Percentiles rank a stretch among this genome's conserved stretches.
Conservation (phyloP, 768 basidiomycete genomes). For the Albatrellus ellisii region DNA sequence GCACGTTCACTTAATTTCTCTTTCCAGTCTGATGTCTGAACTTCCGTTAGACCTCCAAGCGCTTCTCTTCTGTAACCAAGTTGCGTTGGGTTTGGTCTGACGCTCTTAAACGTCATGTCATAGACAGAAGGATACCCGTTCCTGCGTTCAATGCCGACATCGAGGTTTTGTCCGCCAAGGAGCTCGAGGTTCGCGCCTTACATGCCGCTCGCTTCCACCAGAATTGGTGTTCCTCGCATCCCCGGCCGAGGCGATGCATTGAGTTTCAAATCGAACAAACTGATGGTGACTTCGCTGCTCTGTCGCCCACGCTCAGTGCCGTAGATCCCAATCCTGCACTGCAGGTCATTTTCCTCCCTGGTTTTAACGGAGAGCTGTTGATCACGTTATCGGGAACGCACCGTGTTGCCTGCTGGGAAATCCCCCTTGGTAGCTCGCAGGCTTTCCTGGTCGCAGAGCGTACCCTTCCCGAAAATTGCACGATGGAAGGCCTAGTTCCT, state of each 20-base stretch:
- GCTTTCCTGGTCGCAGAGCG: constrained; percentile 22
- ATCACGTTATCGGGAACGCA: constrained; percentile 16
- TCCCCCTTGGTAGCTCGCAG: constrained; percentile 21
- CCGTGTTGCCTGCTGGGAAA: constrained; percentile 23
- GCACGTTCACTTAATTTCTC: constrained; percentile 14
- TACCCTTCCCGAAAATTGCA: constrained; percentile 3
- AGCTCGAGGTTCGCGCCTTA: constrained; percentile 22
- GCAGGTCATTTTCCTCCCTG: constrained; percentile 20
- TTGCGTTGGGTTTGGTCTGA: constrained; percentile 26
- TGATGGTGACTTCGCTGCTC: constrained; percentile 5
- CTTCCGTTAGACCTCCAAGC: constrained; percentile 18
- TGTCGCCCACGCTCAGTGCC: constrained; percentile 4
- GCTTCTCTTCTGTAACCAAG: constrained; percentile 19
- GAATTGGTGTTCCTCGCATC: constrained; percentile 22
- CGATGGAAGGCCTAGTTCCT: constrained; percentile 18
- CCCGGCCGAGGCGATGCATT: constrained; percentile 13
- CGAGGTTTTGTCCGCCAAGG: constrained; percentile 18
- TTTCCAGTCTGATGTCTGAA: constrained; percentile 2
- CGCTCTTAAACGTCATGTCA: constrained; percentile 22
- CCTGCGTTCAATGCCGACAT: constrained; percentile 19
- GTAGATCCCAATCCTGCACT: constrained; percentile 11
- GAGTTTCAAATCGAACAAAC: constrained; percentile 15
- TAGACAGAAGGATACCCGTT: constrained; percentile 20
- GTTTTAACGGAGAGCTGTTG: constrained; percentile 20
- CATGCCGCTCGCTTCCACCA: constrained; percentile 23